Evolutionary conservation across 495 filamentous ascomycete species (phyloP), one percentile per base, ranked within the genome.

Genomic region (Neurospora sp.): DNA sequence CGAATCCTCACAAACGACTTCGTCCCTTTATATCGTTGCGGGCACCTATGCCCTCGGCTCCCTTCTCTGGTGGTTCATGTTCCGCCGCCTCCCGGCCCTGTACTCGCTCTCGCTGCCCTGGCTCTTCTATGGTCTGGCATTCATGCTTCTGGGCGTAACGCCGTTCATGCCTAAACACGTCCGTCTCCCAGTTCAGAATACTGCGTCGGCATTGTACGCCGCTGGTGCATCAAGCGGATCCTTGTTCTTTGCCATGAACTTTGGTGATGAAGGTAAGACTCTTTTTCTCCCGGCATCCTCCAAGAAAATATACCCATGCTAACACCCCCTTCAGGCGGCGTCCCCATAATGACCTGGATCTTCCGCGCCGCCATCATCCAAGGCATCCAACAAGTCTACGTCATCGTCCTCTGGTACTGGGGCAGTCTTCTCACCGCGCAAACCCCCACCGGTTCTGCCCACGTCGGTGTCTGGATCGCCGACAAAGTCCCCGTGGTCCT

Each of bases 191-290:
- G 76, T 86, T 12, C 87, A 90, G 73, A 88, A 89, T 38, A 78
- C 87, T 5, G 89, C 87, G 11, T 87, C 89, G 2, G 89, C 81
- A 1, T 72, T 90, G 66, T 91, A 91, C 73, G 85, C 87, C 16
- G 76, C 82, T 22, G 89, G 87, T 2, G 89, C 89, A 6, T 85
- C 87, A 18, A 86, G 85, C 71, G 89, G 89, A 27, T 86, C 85
- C 5, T 80, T 91, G 70, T 91, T 85, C 82, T 91, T 91, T 78
- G 85, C 88, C 20, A 84, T 91, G 53, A 91, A 91, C 77, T 91
- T 91, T 78, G 89, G 88, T 66, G 86, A 86, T 71, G 87, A 90
- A 79, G 87, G 76, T 78, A 72, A 66, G 53, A 37, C 27, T 7
- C 14, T 16, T 16, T 37, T 37, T 37, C 31, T 35, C 31, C 31